Evolutionary conservation across 805 yeast genomes (phyloP), one percentile per base, ranked within the genome.

Genomic region (Starmerella khaoyaiensis): DNA sequence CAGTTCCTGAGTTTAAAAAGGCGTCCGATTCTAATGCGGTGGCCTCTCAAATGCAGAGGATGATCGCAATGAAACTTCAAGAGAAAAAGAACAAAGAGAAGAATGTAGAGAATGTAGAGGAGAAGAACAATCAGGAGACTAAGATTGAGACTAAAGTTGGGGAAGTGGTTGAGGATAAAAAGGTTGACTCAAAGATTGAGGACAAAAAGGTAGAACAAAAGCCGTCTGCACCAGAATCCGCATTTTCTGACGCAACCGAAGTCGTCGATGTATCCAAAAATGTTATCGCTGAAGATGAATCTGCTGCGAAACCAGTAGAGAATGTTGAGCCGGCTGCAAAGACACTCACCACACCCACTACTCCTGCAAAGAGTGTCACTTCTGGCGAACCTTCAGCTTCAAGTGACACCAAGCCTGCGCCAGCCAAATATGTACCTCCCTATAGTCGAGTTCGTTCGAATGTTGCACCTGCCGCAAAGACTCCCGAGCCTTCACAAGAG

Each of bases 131-230:
- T 7, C 18, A 15, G 27, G 22, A 33, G 15, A 43, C 40, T 14
- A 33, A 35, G 32, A 35, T 33, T 25, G 42, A 30, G 32, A 25
- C 36, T 17, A 14, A 18, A 28, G 9, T 26, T 14, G 28, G 14
- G 8, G 20, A 8, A 25, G n/a, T 19, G 11, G 7, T 11, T n/a
- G 21, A 6, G n/a, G 23, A 9, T 6, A 27, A 18, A 16, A 25
- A 23, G 30, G 30, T 24, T 26, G 39, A 22, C 5, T 31, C 40
- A 11, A 44, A 37, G 21, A 40, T 51, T 28, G 58, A 54, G 33
- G 51, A 54, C 25, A 36, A 43, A 5, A 44, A 25, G 33, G 33
- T 33, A 3, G 35, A 21, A 15, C 35, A n/a, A n/a, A n/a, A n/a
- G n/a, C n/a, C 27, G 37, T 14, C 35, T 9, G 29, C 18, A 26